phyloP scores from a whole-genome alignment of 441 rosid genomes.

The Macaranga tanarius region DNA sequence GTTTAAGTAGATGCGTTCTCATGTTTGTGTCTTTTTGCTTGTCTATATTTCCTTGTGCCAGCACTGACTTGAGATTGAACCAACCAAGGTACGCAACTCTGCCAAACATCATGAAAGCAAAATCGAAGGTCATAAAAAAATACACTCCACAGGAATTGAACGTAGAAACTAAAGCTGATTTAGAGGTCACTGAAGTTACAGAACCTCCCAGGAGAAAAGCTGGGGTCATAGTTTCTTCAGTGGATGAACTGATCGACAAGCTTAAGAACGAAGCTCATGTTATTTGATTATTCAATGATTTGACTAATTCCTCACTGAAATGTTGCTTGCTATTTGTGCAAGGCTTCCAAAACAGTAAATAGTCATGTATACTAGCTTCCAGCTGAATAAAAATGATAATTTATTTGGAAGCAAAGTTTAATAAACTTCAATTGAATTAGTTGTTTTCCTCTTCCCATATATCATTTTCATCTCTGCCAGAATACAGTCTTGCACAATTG shows the following conservation, averaged over 20 bases:
- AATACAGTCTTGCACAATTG: too few species aligned
- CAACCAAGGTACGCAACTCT: constrained; percentile 94
- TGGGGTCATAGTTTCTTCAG: constrained; percentile 61
- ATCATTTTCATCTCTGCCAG: background rate
- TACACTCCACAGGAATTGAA: constrained; percentile 63
- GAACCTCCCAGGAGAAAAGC: constrained; percentile 85
- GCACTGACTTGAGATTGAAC: constrained; percentile 88
- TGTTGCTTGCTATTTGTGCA: background rate
- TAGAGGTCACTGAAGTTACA: constrained; percentile 66
- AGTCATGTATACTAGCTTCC: background rate
- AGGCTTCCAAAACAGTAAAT: background rate
- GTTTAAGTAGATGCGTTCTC: background rate
- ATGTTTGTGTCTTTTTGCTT: background rate
- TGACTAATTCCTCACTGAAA: constrained; percentile 4
- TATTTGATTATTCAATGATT: constrained; percentile 32
- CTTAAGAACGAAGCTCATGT: constrained; percentile 78
- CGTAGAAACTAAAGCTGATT: constrained; percentile 56
- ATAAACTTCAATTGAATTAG: background rate
- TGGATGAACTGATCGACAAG: constrained; percentile 78
- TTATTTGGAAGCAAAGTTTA: background rate
- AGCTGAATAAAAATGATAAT: background rate
- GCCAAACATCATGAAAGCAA: constrained; percentile 95
- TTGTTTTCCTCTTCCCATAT: background rate
- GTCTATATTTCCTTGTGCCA: constrained; percentile 37
- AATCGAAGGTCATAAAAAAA: constrained; percentile 77